A percentile compares a stretch with the other conserved stretches of the same genome.
phyloP scores from a whole-genome alignment of 2,329 filamentous ascomycete genomes.

The Monilinia laxa region DNA sequence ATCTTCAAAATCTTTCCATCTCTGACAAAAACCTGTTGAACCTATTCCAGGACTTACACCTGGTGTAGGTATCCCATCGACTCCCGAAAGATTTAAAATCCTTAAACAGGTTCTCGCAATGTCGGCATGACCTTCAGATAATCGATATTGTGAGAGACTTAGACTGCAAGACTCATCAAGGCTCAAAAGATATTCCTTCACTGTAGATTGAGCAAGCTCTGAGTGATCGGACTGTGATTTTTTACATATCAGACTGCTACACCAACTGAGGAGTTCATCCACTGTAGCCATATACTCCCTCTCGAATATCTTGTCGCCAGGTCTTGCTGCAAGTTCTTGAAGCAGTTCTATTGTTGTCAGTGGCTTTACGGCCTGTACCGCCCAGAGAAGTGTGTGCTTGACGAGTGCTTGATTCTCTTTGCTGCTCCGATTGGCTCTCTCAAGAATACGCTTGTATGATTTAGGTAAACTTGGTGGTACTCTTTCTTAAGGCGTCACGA shows the following conservation, averaged over 20 bases:
- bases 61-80: background rate
- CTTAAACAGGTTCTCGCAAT: background rate
- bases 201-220: constrained; percentile 36
- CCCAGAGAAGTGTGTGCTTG: constrained; percentile 29
- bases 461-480: constrained; percentile 32
- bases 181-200: constrained; percentile 32
- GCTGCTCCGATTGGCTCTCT: constrained; percentile 31
- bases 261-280: constrained; percentile 30
- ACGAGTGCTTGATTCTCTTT: constrained; percentile 31
- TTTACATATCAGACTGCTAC: constrained; percentile 33
- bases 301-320: constrained; percentile 25
- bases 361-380: constrained; percentile 3
- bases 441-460: constrained; percentile 38
- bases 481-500: constrained; percentile 24
- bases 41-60: background rate
- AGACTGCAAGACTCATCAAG: constrained; percentile 13
- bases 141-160: constrained; percentile 9
- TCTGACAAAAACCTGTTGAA: background rate
- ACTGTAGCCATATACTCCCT: constrained; percentile 28
- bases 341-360: constrained; percentile 21
- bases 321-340: constrained; percentile 28
- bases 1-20: background rate
- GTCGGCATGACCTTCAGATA: constrained; percentile 9
- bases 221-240: constrained; percentile 22
- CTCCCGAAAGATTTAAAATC: background rate